Base-by-base conservation (phyloP, 139 green algal genomes). In the Chlamydomonas sphaeroides region DNA sequence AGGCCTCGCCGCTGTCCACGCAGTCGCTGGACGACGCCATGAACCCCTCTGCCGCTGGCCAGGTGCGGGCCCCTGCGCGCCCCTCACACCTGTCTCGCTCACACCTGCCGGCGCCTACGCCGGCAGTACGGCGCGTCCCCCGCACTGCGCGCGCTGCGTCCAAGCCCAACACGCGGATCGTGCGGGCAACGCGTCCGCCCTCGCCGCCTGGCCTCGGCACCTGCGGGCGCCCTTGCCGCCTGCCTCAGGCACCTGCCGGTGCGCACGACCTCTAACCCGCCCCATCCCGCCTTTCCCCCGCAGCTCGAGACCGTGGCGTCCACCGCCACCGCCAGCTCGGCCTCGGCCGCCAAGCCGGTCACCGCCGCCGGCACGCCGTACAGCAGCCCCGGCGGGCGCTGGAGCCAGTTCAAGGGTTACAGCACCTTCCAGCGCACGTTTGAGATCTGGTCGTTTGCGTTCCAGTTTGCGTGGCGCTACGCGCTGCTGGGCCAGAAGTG, bases 391-490 rank as follows among this genome's bases (percentile, higher is more conserved):
- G 90, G 92, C 35, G 91, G 93, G n/a, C 85, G 83, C 20, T 98
- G 94, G 94, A 90, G 84, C 85, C 89, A 93, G 49, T 92, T 97
- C 83, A 93, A 94, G 77, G 83, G 61, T 0, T 95, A 94, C 84
- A 92, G 85, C 17, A 88, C 85, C 5, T 92, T 94, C 42, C 91
- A 93, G 89, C 89, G 93, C 56, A 18, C 1, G 78, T 8, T 10
- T 20, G 57, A 21, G 71, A 10, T 21, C n/a, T 36, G 33, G 28
- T 73, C 59, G 42, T 99, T 99, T 83, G 97, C 96, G 21, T 81
- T 99, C 65, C 83, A 63, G 45, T 99, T 99, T 78, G 91, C 90
- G 30, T 93, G 96, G 73, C 90, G 87, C 70, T 95, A 94, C 65
- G 92, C 89, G 65, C 62, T 87, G 78, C 65, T 92, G 21, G 86